A percentile compares a stretch with the other conserved stretches of the same genome.
Evolutionary conservation across 2,329 filamentous ascomycete genomes (phyloP).

Genomic region (Colletotrichum graminicola): DNA sequence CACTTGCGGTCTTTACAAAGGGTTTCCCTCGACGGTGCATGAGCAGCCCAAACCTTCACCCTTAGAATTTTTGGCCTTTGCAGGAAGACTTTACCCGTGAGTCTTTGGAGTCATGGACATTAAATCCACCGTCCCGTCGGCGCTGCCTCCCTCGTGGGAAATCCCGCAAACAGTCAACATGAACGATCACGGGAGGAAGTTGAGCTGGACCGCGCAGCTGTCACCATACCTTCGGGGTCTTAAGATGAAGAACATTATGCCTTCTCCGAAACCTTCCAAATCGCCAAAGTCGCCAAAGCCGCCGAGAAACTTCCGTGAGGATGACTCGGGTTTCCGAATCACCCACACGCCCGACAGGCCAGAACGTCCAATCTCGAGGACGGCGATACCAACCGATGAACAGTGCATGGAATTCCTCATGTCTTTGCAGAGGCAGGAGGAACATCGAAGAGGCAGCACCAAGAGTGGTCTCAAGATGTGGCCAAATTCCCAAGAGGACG

Average conservation of each 20-base stretch:
- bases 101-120: conserved; percentile 37
- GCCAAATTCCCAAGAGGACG: conserved; percentile 34
- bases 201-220: conserved; percentile 36
- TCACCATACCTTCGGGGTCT: conserved; percentile 34
- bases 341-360: conserved; percentile 41
- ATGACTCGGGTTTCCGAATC: conserved; percentile 29
- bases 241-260: conserved; percentile 31
- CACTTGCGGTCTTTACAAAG: conserved; percentile 39
- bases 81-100: not conserved
- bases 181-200: conserved; percentile 38
- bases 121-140: conserved; percentile 36
- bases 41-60: conserved; percentile 29
- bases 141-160: conserved; percentile 32
- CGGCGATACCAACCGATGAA: conserved; percentile 40
- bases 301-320: conserved; percentile 2
- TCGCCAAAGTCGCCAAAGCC: conserved; percentile 24
- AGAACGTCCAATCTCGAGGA: conserved; percentile 35
- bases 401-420: conserved; percentile 43
- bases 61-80: conserved; percentile 2
- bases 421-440: conserved; percentile 38
- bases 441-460: conserved; percentile 22
- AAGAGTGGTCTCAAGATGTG: conserved; percentile 31
- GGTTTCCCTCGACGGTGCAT: conserved; percentile 38
- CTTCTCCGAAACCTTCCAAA: conserved; percentile 23
- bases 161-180: conserved; percentile 39